Percentiles rank a stretch among this genome's conserved stretches.
These are phyloP conservation scores for Tetrapisispora namnaoensis DNA, from an alignment of 805 yeast genomes.

Conservation along the genomic window DNA sequence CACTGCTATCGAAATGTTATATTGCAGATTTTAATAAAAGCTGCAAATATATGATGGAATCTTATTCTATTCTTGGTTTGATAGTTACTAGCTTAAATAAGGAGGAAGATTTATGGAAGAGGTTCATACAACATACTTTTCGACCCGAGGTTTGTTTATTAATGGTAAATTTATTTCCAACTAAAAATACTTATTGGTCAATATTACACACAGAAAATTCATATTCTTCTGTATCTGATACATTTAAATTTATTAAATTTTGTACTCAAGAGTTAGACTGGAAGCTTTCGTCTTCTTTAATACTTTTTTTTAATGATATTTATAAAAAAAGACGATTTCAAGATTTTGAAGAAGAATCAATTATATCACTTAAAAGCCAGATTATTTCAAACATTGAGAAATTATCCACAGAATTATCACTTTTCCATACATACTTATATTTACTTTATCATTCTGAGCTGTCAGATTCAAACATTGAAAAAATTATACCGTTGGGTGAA, in stretches of 20 bases:
- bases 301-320: constrained; percentile 31
- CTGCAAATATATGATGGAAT: constrained; percentile 7
- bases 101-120: constrained; percentile 15
- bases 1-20: constrained; percentile 15
- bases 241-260: constrained; percentile 13
- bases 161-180: constrained; percentile 16
- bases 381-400: constrained; percentile 5
- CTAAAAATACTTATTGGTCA: constrained; percentile 13
- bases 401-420: constrained; percentile 2
- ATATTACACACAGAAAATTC: constrained; percentile 9
- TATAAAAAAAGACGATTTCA: constrained; percentile 21
- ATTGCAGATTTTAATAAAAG: constrained; percentile 2
- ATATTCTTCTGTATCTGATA: constrained; percentile 6
- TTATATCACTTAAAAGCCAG: constrained; percentile 3
- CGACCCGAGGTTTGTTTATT: constrained; percentile 11
- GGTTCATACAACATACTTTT: constrained; percentile 8
- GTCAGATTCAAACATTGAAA: constrained; percentile 15
- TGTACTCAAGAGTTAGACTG: constrained; percentile 23
- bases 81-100: constrained; percentile 7
- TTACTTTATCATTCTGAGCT: constrained; percentile 9
- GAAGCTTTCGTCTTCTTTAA: constrained; percentile 37
- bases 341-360: constrained; percentile 20
- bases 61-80: constrained; percentile 15
- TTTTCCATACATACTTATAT: constrained; percentile 19
- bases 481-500: constrained; percentile 24